Evolutionary conservation across 2,329 filamentous ascomycete genomes (phyloP).

Genomic region (Kalmusia sp.): DNA sequence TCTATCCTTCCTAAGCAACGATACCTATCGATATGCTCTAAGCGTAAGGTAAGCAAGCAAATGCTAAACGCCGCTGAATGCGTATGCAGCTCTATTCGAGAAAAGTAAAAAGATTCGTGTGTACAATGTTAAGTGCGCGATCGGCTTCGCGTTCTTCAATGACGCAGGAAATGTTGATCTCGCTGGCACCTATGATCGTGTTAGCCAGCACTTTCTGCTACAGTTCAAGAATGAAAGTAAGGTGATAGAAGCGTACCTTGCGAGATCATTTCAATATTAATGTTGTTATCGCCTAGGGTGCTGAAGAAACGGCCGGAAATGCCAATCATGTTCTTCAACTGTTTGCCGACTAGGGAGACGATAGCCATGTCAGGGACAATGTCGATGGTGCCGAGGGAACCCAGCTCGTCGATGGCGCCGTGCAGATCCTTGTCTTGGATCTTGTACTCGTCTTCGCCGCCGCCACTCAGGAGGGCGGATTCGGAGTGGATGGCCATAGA

Average conservation of each 20-base stretch:
- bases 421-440: slow-evolving; percentile 57
- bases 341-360: slow-evolving; percentile 88
- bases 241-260: slow-evolving; percentile 70
- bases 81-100: slow-evolving; percentile 66
- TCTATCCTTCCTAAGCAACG: too few species aligned
- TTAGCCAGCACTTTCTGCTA: too few species aligned
- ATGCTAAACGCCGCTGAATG: slow-evolving; percentile 30
- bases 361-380: slow-evolving; percentile 94
- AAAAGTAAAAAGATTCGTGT: slow-evolving; percentile 97
- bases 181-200: slow-evolving; percentile 77
- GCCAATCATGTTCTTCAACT: slow-evolving; percentile 96
- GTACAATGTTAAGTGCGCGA: slow-evolving; percentile 92
- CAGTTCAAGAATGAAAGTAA: background rate
- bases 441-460: slow-evolving; percentile 55
- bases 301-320: slow-evolving; percentile 95
- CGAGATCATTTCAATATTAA: slow-evolving; percentile 99
- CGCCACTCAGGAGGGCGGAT: slow-evolving; percentile 59
- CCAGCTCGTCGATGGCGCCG: slow-evolving; percentile 70
- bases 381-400: slow-evolving; percentile 86
- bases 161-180: slow-evolving; percentile 99
- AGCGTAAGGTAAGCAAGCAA: too few species aligned
- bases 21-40: too few species aligned
- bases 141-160: slow-evolving; percentile 91
- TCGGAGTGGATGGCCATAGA: slow-evolving; percentile 95
- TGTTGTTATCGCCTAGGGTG: slow-evolving; percentile 87